Evolutionary conservation across 495 filamentous ascomycete species (phyloP), one percentile per base, ranked within the genome.

Genomic region (Penicillium ochrochloron): DNA sequence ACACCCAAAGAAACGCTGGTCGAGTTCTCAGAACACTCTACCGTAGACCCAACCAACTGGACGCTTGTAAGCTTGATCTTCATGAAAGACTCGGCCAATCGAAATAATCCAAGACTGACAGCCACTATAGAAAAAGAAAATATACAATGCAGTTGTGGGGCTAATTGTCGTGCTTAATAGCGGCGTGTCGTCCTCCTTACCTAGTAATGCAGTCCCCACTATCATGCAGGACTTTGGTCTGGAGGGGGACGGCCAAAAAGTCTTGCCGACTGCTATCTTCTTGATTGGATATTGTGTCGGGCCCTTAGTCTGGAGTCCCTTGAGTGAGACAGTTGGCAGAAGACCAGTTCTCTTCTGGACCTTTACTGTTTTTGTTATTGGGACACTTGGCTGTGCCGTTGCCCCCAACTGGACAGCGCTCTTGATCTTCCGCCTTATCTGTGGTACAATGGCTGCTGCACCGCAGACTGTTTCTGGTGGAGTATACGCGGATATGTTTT

Each of bases 191-290:
- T 86, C 85, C 27, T 83, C 89, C 0, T 72, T 95, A 7, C 88
- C 91, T 0, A 86, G 86, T 65, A 90, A 87, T 72, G 85, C 85
- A 46, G 84, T 86, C 42, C 83, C 80, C 10, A 82, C 77, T 52
- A 81, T 80, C 66, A 73, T 78, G 71, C 65, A 76, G n/a, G 73
- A 78, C n/a, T 79, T 80, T 64, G 39, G 70, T 53, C 56, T 73
- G 29, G 62, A 64, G 78, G 77, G 72, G 19, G 37, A 78, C 62
- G 57, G 69, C 8, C 80, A 86, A 42, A 81, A 86, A 42, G 86
- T 90, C 21, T 79, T 95, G 8, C 91, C 91, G 12, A 91, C 90
- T 0, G 90, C 90, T 0, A 84, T 93, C 1, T 95, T 87, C 61
- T 78, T 93, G 0, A 80, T 93, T 27, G 92, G 90, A 34, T 92